phyloP scores from a whole-genome alignment of 371 early-diverging fungal species.

The Syncephalastrum monosporum region DNA sequence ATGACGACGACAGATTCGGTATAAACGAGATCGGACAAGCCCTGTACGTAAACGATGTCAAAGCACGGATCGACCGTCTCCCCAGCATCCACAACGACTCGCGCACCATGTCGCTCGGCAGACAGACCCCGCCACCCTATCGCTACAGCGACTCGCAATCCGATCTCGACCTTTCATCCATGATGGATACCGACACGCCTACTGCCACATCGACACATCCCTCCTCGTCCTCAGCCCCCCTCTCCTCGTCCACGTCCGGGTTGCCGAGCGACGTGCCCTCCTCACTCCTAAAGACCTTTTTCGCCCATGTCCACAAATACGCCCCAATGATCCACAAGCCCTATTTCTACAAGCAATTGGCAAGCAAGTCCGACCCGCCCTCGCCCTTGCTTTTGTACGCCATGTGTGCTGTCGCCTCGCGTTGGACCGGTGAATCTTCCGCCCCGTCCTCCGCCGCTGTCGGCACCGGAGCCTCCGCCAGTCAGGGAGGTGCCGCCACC shows the following conservation, averaged over 20 bases:
- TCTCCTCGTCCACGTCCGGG: neutral
- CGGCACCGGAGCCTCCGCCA: slow-evolving; percentile 2
- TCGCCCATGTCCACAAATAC: slow-evolving; percentile 59
- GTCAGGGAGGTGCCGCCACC: neutral
- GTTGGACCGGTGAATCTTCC: slow-evolving; percentile 24
- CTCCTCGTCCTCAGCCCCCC: neutral
- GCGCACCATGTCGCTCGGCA: slow-evolving; percentile 2
- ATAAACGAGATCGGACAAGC: slow-evolving; percentile 49
- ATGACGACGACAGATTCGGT: slow-evolving; percentile 25
- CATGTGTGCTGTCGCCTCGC: slow-evolving; percentile 59
- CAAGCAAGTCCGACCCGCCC: slow-evolving; percentile 39
- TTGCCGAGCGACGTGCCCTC: slow-evolving; percentile 16
- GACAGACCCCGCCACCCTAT: neutral
- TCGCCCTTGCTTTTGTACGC: slow-evolving; percentile 55
- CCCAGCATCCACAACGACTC: slow-evolving; percentile 8
- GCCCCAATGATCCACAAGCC: slow-evolving; percentile 60
- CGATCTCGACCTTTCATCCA: neutral
- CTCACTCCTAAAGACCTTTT: slow-evolving; percentile 40
- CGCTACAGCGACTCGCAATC: neutral
- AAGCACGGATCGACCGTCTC: slow-evolving; percentile 31
- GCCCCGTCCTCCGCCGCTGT: slow-evolving; percentile 20
- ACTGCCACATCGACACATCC: slow-evolving; percentile 6
- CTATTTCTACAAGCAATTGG: slow-evolving; percentile 48
- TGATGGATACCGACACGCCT: slow-evolving; percentile 11
- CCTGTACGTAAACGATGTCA: slow-evolving; percentile 35